These are phyloP conservation scores for Neocucurbitaria cava DNA, from an alignment of 2,329 filamentous ascomycete genomes.

Conservation along the genomic window DNA sequence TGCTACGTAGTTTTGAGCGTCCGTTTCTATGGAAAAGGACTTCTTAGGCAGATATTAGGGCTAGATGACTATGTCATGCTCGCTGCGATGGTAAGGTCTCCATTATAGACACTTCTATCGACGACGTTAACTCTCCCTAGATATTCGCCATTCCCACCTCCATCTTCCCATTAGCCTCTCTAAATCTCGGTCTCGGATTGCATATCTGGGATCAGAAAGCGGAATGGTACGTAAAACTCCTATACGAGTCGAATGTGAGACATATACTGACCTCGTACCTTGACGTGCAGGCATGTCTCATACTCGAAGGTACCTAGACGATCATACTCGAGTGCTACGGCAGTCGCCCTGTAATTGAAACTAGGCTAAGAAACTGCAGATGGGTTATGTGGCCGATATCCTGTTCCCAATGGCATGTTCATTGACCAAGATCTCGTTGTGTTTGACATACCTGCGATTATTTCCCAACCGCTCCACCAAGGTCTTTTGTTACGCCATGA, in stretches of 20 bases:
- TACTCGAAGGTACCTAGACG: constrained; percentile 29
- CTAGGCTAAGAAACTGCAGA: constrained; percentile 12
- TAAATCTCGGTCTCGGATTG: constrained; percentile 28
- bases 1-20: constrained; percentile 7
- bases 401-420: constrained; percentile 30
- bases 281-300: constrained; percentile 12
- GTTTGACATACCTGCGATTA: constrained; percentile 37
- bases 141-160: constrained; percentile 24
- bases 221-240: too few relatives aligned
- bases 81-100: constrained; percentile 26
- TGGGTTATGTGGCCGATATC: constrained; percentile 30
- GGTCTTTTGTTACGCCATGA: constrained; percentile 28
- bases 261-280: too few relatives aligned
- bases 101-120: neutral
- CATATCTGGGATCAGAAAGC: constrained; percentile 39
- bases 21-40: constrained; percentile 32
- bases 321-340: neutral
- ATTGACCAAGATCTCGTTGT: constrained; percentile 38
- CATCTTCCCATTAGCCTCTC: constrained; percentile 24
- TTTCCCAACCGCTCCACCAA: constrained; percentile 32
- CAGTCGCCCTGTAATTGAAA: neutral
- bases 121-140: constrained; percentile 9
- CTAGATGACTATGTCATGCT: constrained; percentile 38
- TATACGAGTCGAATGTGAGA: too few relatives aligned
- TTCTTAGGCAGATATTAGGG: constrained; percentile 26